phyloP scores from a whole-genome alignment of 768 basidiomycete genomes.

The Mycena galericulata region DNA sequence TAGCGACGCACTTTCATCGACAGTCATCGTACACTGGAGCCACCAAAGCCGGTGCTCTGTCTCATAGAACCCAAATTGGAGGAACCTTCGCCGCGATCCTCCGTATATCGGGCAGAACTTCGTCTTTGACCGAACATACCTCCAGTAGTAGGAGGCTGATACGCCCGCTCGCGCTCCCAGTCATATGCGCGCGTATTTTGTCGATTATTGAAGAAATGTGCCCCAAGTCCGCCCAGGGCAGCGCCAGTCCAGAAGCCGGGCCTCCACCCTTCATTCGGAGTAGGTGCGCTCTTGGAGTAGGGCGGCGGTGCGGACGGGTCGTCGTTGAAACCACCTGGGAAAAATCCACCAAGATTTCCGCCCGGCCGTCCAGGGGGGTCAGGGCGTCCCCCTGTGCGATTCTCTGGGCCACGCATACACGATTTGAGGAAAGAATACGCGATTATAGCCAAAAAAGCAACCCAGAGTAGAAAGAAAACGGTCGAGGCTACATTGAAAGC shows the following conservation, averaged over 20 bases:
- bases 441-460: conserved; percentile 62
- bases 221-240: conserved; percentile 76
- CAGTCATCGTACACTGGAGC: conserved; percentile 74
- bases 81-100: conserved; percentile 76
- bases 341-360: conserved; percentile 56
- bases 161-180: conserved; percentile 64
- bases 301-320: conserved; percentile 66
- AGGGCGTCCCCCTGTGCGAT: conserved; percentile 42
- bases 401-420: conserved; percentile 55
- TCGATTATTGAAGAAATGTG: conserved; percentile 62
- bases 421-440: conserved; percentile 70
- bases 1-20: conserved; percentile 12
- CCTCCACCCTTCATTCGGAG: conserved; percentile 40
- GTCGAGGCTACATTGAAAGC: conserved; percentile 61
- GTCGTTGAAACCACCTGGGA: conserved; percentile 60
- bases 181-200: conserved; percentile 56
- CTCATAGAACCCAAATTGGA: conserved; percentile 80
- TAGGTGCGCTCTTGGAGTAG: conserved; percentile 57
- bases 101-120: conserved; percentile 42
- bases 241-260: conserved; percentile 93
- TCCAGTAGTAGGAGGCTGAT: conserved; percentile 37
- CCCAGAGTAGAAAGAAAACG: conserved; percentile 70
- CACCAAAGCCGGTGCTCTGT: conserved; percentile 83
- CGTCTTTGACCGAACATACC: conserved; percentile 43
- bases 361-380: conserved; percentile 49